Evolutionary conservation across 371 early-diverging fungal species (phyloP).

Genomic region (Cokeromyces recurvatus): DNA sequence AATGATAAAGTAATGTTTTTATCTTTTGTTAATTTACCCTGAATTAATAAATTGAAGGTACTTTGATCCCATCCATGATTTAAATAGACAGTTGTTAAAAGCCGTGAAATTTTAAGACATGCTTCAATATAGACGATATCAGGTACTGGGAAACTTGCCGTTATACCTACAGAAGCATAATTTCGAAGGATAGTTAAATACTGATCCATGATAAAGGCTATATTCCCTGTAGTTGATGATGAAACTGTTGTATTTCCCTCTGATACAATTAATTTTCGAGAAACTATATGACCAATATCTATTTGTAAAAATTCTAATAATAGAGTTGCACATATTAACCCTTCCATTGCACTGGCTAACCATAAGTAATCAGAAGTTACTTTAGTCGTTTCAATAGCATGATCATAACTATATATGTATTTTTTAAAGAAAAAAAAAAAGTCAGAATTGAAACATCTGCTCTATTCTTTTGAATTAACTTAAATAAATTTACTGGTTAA

Average conservation of each 20-base stretch:
- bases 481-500: constrained; percentile 43
- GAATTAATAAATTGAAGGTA: constrained; percentile 1
- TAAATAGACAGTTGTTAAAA: constrained; percentile 28
- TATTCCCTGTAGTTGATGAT: not conserved
- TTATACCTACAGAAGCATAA: constrained; percentile 40
- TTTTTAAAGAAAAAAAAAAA: not conserved
- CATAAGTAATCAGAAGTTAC: constrained; percentile 67
- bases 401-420: constrained; percentile 47
- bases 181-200: constrained; percentile 38
- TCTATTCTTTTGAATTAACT: no score
- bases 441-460: not conserved
- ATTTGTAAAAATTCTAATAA: constrained; percentile 56
- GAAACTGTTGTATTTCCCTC: not conserved
- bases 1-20: not conserved
- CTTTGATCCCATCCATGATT: constrained; percentile 30
- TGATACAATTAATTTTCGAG: not conserved
- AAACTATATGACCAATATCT: constrained; percentile 44
- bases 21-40: constrained; percentile 1
- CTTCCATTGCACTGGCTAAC: constrained; percentile 79
- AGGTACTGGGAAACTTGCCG: constrained; percentile 5
- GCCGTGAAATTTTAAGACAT: constrained; percentile 38
- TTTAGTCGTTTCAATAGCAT: constrained; percentile 68
- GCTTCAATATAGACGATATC: constrained; percentile 41
- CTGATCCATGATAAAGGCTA: constrained; percentile 18
- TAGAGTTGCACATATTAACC: constrained; percentile 61